phyloP scores from a whole-genome alignment of 2,329 filamentous ascomycete species.

The Aspergillus pseudotamarii region DNA sequence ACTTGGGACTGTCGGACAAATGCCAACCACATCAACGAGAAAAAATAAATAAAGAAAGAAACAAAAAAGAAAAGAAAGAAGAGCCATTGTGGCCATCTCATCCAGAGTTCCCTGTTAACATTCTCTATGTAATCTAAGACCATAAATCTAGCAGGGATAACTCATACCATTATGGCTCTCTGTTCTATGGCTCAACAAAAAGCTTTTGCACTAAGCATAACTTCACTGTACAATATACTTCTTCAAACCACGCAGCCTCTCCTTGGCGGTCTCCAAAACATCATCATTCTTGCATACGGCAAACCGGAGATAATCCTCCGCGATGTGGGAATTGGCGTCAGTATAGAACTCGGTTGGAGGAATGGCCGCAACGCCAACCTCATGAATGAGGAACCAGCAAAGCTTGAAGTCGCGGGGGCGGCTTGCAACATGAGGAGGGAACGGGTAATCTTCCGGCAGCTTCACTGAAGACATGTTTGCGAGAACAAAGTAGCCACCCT shows the following conservation, averaged over 20 bases:
- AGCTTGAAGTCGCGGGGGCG: slow-evolving; percentile 93
- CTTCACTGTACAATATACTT: slow-evolving; percentile 61
- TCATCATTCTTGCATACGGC: slow-evolving; percentile 95
- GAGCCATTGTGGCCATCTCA: neutral
- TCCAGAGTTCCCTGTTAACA: neutral
- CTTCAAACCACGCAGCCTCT: slow-evolving; percentile 71
- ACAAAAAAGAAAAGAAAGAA: neutral
- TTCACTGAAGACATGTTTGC: slow-evolving; percentile 90
- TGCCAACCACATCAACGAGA: neutral
- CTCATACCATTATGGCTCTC: neutral
- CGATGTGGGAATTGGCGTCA: slow-evolving; percentile 76
- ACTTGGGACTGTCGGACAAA: neutral
- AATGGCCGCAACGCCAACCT: slow-evolving; percentile 92
- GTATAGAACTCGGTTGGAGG: slow-evolving; percentile 98
- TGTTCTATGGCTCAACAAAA: neutral
- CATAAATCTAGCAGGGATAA: neutral
- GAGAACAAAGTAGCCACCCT: slow-evolving; percentile 96
- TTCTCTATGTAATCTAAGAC: neutral
- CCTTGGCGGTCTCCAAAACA: slow-evolving; percentile 77
- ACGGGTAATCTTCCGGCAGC: slow-evolving; percentile 80
- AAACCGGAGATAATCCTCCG: slow-evolving; percentile 91
- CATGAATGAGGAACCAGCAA: slow-evolving; percentile 94
- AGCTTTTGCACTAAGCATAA: slow-evolving; percentile 4
- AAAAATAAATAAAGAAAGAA: too few relatives aligned
- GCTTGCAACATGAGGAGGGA: slow-evolving; percentile 83